These are phyloP conservation scores for Paecilomyces dactylethromorphus DNA, from an alignment of 2,329 filamentous ascomycete genomes.

Conservation along the genomic window DNA sequence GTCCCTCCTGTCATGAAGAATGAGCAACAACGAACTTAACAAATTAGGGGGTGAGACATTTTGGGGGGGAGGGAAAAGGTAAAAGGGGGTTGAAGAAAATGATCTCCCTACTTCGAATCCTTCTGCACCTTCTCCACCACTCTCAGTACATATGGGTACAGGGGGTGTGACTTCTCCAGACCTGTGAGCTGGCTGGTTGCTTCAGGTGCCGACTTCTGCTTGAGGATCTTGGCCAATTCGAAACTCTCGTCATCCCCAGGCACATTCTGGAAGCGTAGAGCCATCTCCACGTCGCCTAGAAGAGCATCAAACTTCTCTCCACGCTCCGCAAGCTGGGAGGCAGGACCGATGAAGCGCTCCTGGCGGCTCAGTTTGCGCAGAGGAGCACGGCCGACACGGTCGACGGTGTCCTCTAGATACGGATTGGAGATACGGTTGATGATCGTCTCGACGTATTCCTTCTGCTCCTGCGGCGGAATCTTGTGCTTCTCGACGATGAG, in stretches of 20 bases:
- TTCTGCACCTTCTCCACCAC: conserved; percentile 77
- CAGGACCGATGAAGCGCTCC: conserved; percentile 92
- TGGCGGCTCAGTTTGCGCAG: conserved; percentile 89
- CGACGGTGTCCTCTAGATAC: conserved; percentile 82
- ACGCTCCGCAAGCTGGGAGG: conserved; percentile 77
- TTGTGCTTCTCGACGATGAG: conserved; percentile 83
- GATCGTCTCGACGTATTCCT: conserved; percentile 86
- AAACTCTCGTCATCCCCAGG: conserved; percentile 83
- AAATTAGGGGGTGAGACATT: background rate
- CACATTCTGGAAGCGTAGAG: conserved; percentile 91
- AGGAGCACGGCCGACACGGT: conserved; percentile 91
- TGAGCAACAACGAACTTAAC: background rate
- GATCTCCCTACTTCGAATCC: conserved; percentile 29
- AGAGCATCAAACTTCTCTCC: conserved; percentile 67
- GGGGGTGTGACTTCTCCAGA: conserved; percentile 66
- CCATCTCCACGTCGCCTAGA: conserved; percentile 80
- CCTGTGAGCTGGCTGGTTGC: conserved; percentile 78
- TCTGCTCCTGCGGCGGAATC: conserved; percentile 68
- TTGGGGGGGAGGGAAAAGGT: background rate
- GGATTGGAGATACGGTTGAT: conserved; percentile 90
- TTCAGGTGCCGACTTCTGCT: conserved; percentile 62
- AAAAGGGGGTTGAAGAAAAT: background rate
- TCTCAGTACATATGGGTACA: conserved; percentile 68
- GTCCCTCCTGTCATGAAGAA: background rate
- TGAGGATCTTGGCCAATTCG: conserved; percentile 80